phyloP scores from a whole-genome alignment of 1,284 basidiomycete genomes.

The Peniophora sp. region DNA sequence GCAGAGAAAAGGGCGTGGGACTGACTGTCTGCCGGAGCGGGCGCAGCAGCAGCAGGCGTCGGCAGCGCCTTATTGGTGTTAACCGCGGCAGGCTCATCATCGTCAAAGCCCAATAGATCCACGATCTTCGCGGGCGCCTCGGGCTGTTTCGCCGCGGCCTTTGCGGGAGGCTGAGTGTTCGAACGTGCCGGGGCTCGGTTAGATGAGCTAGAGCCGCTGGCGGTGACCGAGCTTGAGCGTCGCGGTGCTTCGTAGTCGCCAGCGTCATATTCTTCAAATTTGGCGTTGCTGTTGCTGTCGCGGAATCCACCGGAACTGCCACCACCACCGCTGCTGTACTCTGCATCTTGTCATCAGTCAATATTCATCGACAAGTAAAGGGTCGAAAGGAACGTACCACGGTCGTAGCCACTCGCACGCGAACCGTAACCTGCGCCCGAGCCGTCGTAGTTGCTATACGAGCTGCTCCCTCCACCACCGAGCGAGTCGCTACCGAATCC shows the following conservation, averaged over 20 bases:
- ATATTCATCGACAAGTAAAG: neutral
- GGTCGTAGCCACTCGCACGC: conserved; percentile 26
- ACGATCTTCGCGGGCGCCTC: conserved; percentile 20
- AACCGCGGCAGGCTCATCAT: conserved; percentile 40
- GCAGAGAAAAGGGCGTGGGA: neutral
- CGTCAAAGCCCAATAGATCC: conserved; percentile 54
- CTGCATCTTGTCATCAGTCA: conserved; percentile 8
- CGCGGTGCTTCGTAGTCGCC: conserved; percentile 79
- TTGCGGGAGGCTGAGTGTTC: conserved; percentile 35
- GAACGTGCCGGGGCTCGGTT: conserved; percentile 22
- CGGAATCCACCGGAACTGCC: no score
- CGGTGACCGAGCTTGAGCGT: conserved; percentile 28
- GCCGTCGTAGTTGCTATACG: conserved; percentile 31
- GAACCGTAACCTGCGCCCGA: conserved; percentile 28
- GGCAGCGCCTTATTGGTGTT: conserved; percentile 43
- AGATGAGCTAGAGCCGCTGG: conserved; percentile 14
- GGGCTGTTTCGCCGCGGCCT: conserved; percentile 29
- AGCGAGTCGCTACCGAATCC: conserved; percentile 75
- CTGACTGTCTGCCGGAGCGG: neutral
- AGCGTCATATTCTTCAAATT: conserved; percentile 93
- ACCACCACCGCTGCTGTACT: conserved; percentile 33
- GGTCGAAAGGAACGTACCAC: conserved; percentile 9
- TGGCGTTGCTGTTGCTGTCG: conserved; percentile 45
- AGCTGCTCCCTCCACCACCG: conserved; percentile 17
- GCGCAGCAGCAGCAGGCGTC: conserved; percentile 27